Base-by-base conservation (phyloP, 768 basidiomycete species). In the Rhodotorula babjevae region DNA sequence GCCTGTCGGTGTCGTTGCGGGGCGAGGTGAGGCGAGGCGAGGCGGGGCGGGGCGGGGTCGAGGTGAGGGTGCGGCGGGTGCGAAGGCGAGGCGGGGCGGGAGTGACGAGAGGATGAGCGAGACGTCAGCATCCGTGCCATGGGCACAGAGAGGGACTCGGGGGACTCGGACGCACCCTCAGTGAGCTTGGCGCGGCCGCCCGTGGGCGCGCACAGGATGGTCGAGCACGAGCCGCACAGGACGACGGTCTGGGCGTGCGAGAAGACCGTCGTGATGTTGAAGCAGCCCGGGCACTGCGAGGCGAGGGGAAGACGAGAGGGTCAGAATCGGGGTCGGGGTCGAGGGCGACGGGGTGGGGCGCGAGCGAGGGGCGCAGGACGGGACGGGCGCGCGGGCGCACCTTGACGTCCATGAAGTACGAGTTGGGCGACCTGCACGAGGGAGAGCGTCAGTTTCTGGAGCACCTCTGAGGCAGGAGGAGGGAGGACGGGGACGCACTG, bases 371-470 rank as follows among this genome's bases (percentile, higher is more conserved):
- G 14, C 14, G 12, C 44, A 46, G 12, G 44, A n/a, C 44, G 44
- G 18, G 14, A 46, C 5, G 46, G 5, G 7, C 2, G n/a, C n/a
- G n/a, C n/a, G 31, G 27, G 7, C 15, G 46, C 73, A 92, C 92
- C 84, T 98, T 99, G 79, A 98, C 94, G 80, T 99, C 96, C 96
- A 99, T 98, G 85, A 98, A 98, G 85, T 92, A 98, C 49, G 95
- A 98, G 84, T 97, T 93, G 76, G 96, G 96, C 65, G 89, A 72
- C 71, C 71, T 72, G 60, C 19, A 31, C 46, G n/a, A 36, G 19
- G 19, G 29, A 31, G 10, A 0, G 29, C 11, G 60, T 61, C 18
- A 29, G 33, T 19, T n/a, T n/a, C n/a, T n/a, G n/a, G n/a, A n/a
- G n/a, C n/a, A n/a, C n/a, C n/a, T n/a, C n/a, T n/a, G n/a, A n/a